A percentile compares a stretch with the other conserved stretches of the same genome.
These are phyloP conservation scores for Mortierella sp. DNA, from an alignment of 371 early-diverging fungal species.

Conservation along the genomic window DNA sequence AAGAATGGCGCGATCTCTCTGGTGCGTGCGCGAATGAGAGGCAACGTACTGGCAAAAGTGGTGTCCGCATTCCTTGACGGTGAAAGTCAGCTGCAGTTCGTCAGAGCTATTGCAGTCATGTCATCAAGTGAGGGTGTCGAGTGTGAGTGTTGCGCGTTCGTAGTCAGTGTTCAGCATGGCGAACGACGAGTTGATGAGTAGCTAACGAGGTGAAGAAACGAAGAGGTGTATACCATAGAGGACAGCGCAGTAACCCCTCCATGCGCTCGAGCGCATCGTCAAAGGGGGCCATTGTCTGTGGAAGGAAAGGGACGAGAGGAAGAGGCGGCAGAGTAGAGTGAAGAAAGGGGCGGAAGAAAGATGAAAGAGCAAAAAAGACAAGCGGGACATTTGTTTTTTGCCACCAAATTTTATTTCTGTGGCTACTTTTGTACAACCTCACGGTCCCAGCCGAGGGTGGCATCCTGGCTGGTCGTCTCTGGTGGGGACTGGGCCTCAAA, in stretches of 20 bases:
- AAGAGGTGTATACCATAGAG: constrained; percentile 30
- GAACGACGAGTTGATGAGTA: neutral
- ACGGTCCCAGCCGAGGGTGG: constrained; percentile 40
- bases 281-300: constrained; percentile 28
- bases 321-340: neutral
- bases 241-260: constrained; percentile 33
- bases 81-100: constrained; percentile 32
- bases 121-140: too few species aligned
- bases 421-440: constrained; percentile 46
- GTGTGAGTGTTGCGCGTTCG: neutral
- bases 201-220: neutral
- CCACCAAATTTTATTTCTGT: neutral
- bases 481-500: constrained; percentile 73
- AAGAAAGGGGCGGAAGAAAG: neutral
- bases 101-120: neutral
- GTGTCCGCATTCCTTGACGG: constrained; percentile 53
- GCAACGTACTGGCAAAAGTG: constrained; percentile 48
- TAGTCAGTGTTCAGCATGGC: neutral
- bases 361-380: neutral
- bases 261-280: constrained; percentile 42
- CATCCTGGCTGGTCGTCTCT: constrained; percentile 12
- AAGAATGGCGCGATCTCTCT: neutral
- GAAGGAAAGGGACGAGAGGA: neutral
- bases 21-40: neutral
- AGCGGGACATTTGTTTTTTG: neutral